These are phyloP conservation scores for Artemisia argyi DNA, from an alignment of 129 eudicot genomes.

Conservation along the genomic window DNA sequence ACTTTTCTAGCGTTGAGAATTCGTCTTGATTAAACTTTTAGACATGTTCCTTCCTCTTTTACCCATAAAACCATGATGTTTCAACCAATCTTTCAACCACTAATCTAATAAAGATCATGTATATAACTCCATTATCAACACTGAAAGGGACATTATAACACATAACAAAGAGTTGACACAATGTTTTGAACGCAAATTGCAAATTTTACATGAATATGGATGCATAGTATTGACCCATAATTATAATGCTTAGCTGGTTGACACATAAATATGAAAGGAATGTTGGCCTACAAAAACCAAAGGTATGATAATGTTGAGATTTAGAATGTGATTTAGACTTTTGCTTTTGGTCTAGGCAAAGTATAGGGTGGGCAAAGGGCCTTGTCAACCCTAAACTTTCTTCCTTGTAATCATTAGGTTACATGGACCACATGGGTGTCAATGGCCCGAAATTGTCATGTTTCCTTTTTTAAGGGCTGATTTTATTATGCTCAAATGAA, in stretches of 20 bases:
- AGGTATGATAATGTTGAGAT: conserved; percentile 3
- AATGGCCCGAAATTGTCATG: conserved; percentile 7
- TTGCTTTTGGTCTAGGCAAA: conserved; percentile 39
- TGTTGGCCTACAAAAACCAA: conserved; percentile 32
- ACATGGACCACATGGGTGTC: conserved; percentile 30
- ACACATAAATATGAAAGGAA: too few species aligned
- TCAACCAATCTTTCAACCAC: background rate
- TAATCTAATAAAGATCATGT: background rate
- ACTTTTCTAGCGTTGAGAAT: too few species aligned
- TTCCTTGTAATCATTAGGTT: conserved; percentile 28
- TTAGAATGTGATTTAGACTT: conserved; percentile 30
- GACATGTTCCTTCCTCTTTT: too few species aligned
- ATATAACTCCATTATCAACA: background rate
- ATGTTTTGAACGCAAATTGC: conserved; percentile 7
- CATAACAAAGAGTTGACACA: background rate
- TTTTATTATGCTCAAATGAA: too few species aligned
- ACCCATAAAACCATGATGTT: too few species aligned
- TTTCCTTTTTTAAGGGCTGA: background rate
- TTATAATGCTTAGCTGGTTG: conserved; percentile 26
- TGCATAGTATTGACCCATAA: conserved; percentile 5
- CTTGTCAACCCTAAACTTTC: conserved; percentile 39
- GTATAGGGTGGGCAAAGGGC: conserved; percentile 29
- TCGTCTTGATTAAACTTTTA: too few species aligned
- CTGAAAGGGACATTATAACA: background rate
- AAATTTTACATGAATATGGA: background rate